phyloP scores from a whole-genome alignment of 805 yeast species.

The Gaillardinia entomophila region DNA sequence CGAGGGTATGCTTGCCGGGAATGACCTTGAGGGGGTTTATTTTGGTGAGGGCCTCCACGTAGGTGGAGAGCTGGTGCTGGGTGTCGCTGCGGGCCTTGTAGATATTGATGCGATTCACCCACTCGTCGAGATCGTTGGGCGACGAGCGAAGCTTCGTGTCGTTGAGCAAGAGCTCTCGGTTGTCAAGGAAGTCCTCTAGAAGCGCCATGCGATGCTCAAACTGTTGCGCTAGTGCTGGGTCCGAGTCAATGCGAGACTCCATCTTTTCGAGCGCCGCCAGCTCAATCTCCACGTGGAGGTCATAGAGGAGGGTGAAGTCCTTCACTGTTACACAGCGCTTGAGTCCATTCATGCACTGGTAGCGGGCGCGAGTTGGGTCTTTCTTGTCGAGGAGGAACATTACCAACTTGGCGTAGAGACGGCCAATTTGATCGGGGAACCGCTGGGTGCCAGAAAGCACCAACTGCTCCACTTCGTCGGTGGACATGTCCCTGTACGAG shows the following conservation, averaged over 20 bases:
- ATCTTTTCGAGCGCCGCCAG: constrained; percentile 30
- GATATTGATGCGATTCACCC: constrained; percentile 60
- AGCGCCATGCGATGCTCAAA: constrained; percentile 40
- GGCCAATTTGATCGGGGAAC: constrained; percentile 59
- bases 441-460: constrained; percentile 8
- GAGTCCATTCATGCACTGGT: constrained; percentile 45
- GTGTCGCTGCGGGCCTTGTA: constrained; percentile 29
- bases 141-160: constrained; percentile 64
- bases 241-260: no score
- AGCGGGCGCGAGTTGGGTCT: constrained; percentile 16
- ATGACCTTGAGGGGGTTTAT: constrained; percentile 53
- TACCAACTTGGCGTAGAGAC: constrained; percentile 43
- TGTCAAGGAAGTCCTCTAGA: constrained; percentile 52
- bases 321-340: constrained; percentile 41
- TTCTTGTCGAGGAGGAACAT: constrained; percentile 37
- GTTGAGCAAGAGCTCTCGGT: constrained; percentile 53
- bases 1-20: constrained; percentile 29
- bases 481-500: not conserved
- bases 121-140: constrained; percentile 54
- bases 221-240: constrained; percentile 12
- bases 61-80: constrained; percentile 40
- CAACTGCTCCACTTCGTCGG: constrained; percentile 2
- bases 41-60: constrained; percentile 57
- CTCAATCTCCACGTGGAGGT: constrained; percentile 54
- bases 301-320: constrained; percentile 63